These are phyloP conservation scores for Achaetomium macrosporum DNA, from an alignment of 2,329 filamentous ascomycete species.

Conservation along the genomic window DNA sequence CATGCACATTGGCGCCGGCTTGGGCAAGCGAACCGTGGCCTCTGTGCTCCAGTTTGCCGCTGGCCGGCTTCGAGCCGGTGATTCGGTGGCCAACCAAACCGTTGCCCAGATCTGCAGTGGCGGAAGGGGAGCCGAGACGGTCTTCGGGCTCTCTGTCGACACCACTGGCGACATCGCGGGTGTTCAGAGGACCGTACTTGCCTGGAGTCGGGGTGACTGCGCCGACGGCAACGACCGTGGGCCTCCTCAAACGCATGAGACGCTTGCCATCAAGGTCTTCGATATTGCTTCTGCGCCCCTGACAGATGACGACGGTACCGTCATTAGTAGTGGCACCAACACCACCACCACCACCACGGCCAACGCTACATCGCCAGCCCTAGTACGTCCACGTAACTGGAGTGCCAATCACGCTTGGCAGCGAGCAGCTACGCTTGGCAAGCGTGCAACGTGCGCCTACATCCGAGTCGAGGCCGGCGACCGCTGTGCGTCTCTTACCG, in stretches of 20 bases:
- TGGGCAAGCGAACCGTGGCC: background rate
- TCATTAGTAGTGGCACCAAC: background rate
- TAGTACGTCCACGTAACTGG: too few species aligned
- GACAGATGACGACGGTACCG: too few species aligned
- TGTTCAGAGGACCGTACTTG: background rate
- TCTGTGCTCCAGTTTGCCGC: background rate
- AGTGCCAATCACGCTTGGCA: too few species aligned
- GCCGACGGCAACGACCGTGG: background rate
- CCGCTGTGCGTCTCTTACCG: slow-evolving; percentile 33
- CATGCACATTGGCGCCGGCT: background rate
- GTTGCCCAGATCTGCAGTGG: background rate
- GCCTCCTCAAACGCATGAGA: background rate
- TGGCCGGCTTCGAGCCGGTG: background rate
- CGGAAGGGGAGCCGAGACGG: background rate
- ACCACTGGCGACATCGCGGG: background rate
- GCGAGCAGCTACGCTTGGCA: too few species aligned
- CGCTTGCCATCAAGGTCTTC: background rate
- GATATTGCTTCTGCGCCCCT: background rate
- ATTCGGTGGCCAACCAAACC: background rate
- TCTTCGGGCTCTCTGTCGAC: background rate
- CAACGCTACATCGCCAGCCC: background rate
- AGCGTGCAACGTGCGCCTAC: too few species aligned
- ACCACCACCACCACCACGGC: background rate
- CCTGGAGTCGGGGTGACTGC: background rate
- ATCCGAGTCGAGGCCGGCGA: slow-evolving; percentile 33